Evolutionary conservation across 371 early-diverging fungal genomes (phyloP).

Genomic region (Paraphysoderma sedebokerense): DNA sequence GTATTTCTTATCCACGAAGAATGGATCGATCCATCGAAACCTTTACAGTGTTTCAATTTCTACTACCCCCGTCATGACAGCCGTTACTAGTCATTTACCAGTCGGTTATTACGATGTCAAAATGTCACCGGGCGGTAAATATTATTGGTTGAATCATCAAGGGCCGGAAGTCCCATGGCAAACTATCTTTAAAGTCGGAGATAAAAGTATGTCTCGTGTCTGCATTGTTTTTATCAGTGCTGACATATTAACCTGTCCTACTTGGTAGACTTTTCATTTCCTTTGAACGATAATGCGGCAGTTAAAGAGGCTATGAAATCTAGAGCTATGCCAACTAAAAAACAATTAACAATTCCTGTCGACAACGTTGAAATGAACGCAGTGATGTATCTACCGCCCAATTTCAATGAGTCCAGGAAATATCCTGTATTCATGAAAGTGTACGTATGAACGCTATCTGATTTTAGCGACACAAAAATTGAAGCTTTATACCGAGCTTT

Average conservation of each 20-base stretch:
- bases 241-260: not conserved
- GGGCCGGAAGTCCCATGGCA: conserved; percentile 83
- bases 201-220: conserved; percentile 8
- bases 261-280: conserved; percentile 17
- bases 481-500: too few species aligned
- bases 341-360: conserved; percentile 25
- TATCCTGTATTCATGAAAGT: conserved; percentile 83
- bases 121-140: conserved; percentile 57
- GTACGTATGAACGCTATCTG: conserved; percentile 33
- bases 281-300: conserved; percentile 33
- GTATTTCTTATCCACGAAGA: conserved; percentile 48
- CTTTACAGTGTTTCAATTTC: conserved; percentile 29
- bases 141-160: conserved; percentile 52
- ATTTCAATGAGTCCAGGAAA: conserved; percentile 47
- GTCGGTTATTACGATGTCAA: conserved; percentile 47
- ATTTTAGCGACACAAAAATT: not conserved
- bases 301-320: conserved; percentile 19
- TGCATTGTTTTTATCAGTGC: not conserved
- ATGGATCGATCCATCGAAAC: conserved; percentile 59
- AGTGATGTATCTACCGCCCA: conserved; percentile 62
- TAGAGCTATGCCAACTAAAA: conserved; percentile 37
- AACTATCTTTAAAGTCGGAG: conserved; percentile 33
- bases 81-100: conserved; percentile 3
- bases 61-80: conserved; percentile 7
- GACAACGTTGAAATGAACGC: conserved; percentile 51